Conservation (phyloP, 192 early-diverging fungal species). For the Glomus cerebriforme region DNA sequence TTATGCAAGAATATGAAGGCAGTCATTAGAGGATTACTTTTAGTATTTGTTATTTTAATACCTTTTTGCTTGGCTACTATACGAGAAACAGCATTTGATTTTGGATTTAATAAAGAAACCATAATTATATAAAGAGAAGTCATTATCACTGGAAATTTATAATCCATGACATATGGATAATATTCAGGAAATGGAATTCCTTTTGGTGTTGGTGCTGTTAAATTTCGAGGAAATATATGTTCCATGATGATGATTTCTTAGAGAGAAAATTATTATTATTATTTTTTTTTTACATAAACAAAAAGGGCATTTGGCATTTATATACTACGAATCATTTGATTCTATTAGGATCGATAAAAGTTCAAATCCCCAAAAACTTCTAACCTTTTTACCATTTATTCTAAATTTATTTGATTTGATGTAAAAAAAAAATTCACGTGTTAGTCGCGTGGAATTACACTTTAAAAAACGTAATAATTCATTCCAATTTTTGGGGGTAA, state of each 20-base stretch:
- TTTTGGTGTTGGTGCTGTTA: background rate
- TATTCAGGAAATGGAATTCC: slow-evolving; percentile 68
- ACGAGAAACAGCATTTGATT: slow-evolving; percentile 52
- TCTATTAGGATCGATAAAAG: no score
- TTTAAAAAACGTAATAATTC: no score
- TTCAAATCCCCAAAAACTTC: no score
- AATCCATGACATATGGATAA: slow-evolving; percentile 73
- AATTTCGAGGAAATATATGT: background rate
- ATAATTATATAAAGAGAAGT: slow-evolving; percentile 53
- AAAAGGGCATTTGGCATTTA: no score
- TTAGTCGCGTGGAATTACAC: no score
- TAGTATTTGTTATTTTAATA: slow-evolving; percentile 37
- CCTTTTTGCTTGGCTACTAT: slow-evolving; percentile 57
- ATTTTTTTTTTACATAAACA: no score
- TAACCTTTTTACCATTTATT: no score
- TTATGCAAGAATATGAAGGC: slow-evolving; percentile 80
- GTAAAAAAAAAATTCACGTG: no score
- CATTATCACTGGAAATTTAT: slow-evolving; percentile 63
- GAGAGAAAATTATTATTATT: no score
- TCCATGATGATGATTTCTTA: background rate
- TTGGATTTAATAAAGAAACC: slow-evolving; percentile 53
- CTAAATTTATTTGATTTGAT: no score
- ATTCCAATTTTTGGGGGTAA: no score
- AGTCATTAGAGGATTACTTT: slow-evolving; percentile 61
- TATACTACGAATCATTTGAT: no score